These are phyloP conservation scores for Fusarium sacchari DNA, from an alignment of 2,329 filamentous ascomycete genomes.

Conservation along the genomic window DNA sequence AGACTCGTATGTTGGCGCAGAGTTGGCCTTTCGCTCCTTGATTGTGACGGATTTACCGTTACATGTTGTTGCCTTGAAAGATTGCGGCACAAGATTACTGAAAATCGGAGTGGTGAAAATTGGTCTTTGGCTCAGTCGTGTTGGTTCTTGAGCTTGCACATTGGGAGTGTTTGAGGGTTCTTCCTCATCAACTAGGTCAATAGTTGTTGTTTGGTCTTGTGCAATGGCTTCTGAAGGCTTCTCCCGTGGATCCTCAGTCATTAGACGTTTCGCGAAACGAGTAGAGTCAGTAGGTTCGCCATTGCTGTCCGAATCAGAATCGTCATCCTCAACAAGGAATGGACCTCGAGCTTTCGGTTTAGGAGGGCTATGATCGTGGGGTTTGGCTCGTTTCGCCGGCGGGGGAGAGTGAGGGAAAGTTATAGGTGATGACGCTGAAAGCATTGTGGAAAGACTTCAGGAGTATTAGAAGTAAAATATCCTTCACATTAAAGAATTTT, in stretches of 20 bases:
- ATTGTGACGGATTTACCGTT: constrained; percentile 67
- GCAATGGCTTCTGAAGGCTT: constrained; percentile 3
- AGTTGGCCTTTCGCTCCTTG: constrained; percentile 60
- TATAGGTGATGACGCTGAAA: constrained; percentile 68
- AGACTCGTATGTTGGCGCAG: constrained; percentile 68
- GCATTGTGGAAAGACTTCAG: constrained; percentile 55
- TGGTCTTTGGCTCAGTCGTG: constrained; percentile 35
- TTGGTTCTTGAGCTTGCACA: constrained; percentile 13
- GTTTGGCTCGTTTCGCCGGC: constrained; percentile 50
- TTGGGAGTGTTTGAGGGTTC: not conserved
- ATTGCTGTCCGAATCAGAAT: constrained; percentile 46
- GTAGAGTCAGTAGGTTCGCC: not conserved
- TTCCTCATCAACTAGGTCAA: not conserved
- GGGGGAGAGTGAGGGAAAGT: constrained; percentile 61
- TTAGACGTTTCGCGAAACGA: constrained; percentile 47
- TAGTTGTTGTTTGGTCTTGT: not conserved
- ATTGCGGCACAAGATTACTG: constrained; percentile 38
- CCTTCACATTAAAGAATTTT: not conserved
- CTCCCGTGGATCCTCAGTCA: constrained; percentile 42
- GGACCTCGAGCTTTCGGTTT: constrained; percentile 51
- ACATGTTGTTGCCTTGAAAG: constrained; percentile 62
- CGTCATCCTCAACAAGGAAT: constrained; percentile 53
- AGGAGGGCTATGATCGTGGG: constrained; percentile 49
- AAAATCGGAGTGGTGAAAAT: constrained; percentile 45
- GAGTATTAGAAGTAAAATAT: not conserved